Percentiles rank a stretch among this genome's conserved stretches.
Conservation (phyloP, 1,139 yeast genomes). For the Trichomonascaceae sp. region DNA sequence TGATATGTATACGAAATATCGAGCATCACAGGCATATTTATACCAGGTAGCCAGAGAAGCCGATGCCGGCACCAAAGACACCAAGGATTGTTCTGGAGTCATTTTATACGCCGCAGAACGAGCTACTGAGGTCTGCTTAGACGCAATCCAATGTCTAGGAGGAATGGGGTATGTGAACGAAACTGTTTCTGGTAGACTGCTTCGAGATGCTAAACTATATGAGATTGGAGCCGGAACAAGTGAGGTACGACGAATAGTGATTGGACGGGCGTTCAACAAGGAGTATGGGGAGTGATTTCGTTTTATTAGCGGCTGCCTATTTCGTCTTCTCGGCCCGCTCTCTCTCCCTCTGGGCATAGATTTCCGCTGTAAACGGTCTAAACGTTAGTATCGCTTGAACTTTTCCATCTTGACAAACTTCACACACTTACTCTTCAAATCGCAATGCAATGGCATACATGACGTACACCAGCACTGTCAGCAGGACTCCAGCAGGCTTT, state of each 20-base stretch:
- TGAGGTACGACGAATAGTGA: slow-evolving; percentile 31
- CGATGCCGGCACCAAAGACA: slow-evolving; percentile 26
- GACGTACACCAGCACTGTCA: slow-evolving; percentile 63
- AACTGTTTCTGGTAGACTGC: slow-evolving; percentile 28
- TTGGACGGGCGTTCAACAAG: slow-evolving; percentile 31
- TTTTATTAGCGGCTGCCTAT: slow-evolving; percentile 10
- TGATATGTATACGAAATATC: slow-evolving; percentile 33
- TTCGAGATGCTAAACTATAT: slow-evolving; percentile 31
- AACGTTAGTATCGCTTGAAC: slow-evolving; percentile 13
- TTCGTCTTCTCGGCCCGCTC: slow-evolving; percentile 29
- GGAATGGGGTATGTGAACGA: slow-evolving; percentile 34
- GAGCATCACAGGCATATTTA: slow-evolving; percentile 29
- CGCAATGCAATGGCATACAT: slow-evolving; percentile 80
- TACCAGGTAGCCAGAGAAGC: slow-evolving; percentile 28
- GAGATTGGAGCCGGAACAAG: slow-evolving; percentile 35
- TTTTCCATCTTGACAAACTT: background rate
- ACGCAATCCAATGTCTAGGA: slow-evolving; percentile 32
- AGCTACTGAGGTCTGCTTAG: slow-evolving; percentile 32
- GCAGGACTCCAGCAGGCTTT: slow-evolving; percentile 79
- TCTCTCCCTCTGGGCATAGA: slow-evolving; percentile 62
- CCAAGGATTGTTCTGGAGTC: slow-evolving; percentile 33
- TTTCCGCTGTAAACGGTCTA: slow-evolving; percentile 83
- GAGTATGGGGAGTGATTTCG: slow-evolving; percentile 17
- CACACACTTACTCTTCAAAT: slow-evolving; percentile 58
- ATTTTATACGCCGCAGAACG: slow-evolving; percentile 33